Evolutionary conservation across 331 rosid species (phyloP).

Genomic region (Malus hybrid): DNA sequence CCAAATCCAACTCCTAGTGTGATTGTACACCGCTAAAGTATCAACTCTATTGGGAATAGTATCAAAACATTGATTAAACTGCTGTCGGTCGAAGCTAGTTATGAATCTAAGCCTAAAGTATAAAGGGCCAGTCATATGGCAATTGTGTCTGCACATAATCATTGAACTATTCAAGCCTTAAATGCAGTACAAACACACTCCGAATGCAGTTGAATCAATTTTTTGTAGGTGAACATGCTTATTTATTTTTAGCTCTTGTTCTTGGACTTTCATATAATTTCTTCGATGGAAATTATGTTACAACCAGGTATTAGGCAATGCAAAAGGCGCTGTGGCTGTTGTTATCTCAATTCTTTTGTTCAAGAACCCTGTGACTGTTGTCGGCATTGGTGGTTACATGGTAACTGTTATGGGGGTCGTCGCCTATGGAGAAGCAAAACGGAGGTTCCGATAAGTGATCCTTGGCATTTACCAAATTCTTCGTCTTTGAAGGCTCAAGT

Average conservation of each 20-base stretch:
- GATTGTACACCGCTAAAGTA: not conserved
- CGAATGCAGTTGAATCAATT: not conserved
- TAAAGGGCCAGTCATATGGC: not conserved
- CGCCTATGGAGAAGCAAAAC: constrained; percentile 84
- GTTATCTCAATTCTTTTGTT: constrained; percentile 84
- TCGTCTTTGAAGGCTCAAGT: constrained; percentile 3
- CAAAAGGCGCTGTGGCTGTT: constrained; percentile 98
- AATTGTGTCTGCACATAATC: not conserved
- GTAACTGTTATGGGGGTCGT: constrained; percentile 75
- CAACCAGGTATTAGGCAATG: constrained; percentile 85
- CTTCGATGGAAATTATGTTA: not conserved
- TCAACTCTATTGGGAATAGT: not conserved
- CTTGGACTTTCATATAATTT: not conserved
- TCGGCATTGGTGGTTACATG: constrained; percentile 81
- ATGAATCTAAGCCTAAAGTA: not conserved
- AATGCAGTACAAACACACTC: not conserved
- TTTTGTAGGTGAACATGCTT: not conserved
- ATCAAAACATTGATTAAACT: not conserved
- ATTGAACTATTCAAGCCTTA: not conserved
- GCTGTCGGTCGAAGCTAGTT: not conserved
- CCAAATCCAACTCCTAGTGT: not conserved
- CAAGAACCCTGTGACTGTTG: constrained; percentile 79
- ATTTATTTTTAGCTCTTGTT: not conserved
- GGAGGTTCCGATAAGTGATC: constrained; percentile 65
- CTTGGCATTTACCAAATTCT: constrained; percentile 1